Evolutionary conservation across 495 filamentous ascomycete genomes (phyloP).

Genomic region (Talaromyces liani): DNA sequence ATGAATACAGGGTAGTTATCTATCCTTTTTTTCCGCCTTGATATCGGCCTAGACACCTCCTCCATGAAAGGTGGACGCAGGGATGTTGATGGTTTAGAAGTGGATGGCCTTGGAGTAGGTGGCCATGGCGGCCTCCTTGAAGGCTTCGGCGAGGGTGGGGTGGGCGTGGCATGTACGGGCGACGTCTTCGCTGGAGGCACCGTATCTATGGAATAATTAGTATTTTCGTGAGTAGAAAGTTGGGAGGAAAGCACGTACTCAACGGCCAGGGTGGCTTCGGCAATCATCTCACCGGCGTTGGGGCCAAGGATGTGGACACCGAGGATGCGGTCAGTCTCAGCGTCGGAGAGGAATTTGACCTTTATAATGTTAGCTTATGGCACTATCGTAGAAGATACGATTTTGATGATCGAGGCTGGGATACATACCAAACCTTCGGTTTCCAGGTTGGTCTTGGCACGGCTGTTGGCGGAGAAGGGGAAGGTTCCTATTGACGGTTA

Average conservation of each 20-base stretch:
- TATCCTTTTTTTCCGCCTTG: not conserved
- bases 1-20: not conserved
- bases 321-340: slow-evolving; percentile 91
- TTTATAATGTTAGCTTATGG: not conserved
- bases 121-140: slow-evolving; percentile 99
- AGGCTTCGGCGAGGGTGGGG: slow-evolving; percentile 92
- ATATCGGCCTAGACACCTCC: not conserved
- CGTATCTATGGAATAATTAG: slow-evolving; percentile 20
- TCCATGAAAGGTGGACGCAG: not conserved
- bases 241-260: slow-evolving; percentile 52
- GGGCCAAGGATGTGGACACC: slow-evolving; percentile 95
- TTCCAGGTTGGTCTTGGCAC: slow-evolving; percentile 98
- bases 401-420: not conserved
- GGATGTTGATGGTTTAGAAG: slow-evolving; percentile 50
- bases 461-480: slow-evolving; percentile 94
- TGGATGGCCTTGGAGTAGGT: slow-evolving; percentile 96
- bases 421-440: slow-evolving; percentile 64
- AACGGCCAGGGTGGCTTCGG: slow-evolving; percentile 87
- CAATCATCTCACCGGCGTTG: slow-evolving; percentile 98
- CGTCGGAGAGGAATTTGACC: slow-evolving; percentile 95
- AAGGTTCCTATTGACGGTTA: slow-evolving; percentile 43
- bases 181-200: slow-evolving; percentile 90
- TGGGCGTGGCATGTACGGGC: slow-evolving; percentile 94
- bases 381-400: not conserved
- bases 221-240: not conserved